phyloP scores from a whole-genome alignment of 2,329 filamentous ascomycete species.

The Ambrosiella cleistominuta region DNA sequence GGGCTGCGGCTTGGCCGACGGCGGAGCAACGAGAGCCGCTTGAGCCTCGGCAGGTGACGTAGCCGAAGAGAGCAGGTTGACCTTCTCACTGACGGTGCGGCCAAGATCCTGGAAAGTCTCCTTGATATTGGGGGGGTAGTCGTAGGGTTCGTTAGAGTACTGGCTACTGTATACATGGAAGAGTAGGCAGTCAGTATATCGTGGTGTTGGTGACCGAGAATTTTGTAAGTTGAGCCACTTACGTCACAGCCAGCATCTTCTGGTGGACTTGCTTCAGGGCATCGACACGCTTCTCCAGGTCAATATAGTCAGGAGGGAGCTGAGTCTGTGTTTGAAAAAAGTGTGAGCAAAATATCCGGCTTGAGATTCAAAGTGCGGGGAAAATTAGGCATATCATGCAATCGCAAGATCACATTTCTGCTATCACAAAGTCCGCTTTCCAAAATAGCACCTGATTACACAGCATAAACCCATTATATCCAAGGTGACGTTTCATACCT shows the following conservation, averaged over 20 bases:
- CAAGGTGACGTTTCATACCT: conserved; percentile 33
- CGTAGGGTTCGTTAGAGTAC: conserved; percentile 75
- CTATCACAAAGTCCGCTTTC: background rate
- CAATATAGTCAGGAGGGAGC: conserved; percentile 91
- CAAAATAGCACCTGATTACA: background rate
- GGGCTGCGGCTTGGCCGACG: conserved; percentile 82
- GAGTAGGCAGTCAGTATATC: background rate
- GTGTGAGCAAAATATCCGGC: background rate
- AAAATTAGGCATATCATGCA: background rate
- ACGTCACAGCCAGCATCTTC: conserved; percentile 95
- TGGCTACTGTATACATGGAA: conserved; percentile 45
- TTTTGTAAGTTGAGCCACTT: conserved; percentile 24
- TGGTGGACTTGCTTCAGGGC: conserved; percentile 92
- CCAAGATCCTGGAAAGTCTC: conserved; percentile 95
- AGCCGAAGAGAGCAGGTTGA: conserved; percentile 72
- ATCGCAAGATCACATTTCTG: background rate
- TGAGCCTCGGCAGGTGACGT: conserved; percentile 80
- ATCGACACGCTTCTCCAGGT: conserved; percentile 97
- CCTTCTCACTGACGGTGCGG: conserved; percentile 90
- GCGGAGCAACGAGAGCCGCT: conserved; percentile 77
- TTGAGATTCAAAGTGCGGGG: background rate
- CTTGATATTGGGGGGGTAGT: conserved; percentile 95
- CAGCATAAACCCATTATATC: no score
- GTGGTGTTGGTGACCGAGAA: background rate
- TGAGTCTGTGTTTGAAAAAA: conserved; percentile 49